Evolutionary conservation across 768 basidiomycete genomes (phyloP), one percentile per base, ranked within the genome.

Genomic region (Antrodiella citrinella): DNA sequence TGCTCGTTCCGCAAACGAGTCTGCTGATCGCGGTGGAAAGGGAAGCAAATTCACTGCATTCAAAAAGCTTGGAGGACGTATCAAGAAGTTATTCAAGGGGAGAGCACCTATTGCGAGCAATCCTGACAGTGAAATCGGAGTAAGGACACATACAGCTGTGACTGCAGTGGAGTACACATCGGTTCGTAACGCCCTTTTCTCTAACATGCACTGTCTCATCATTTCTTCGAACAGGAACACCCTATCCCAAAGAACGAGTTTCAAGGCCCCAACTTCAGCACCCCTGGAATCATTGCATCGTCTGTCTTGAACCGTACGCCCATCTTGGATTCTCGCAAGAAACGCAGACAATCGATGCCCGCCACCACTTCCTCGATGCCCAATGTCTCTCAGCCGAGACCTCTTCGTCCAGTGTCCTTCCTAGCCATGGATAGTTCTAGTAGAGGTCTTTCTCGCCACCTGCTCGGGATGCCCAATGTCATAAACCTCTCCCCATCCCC

Each of bases 51-150:
- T 38, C 3, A 19, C 40, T 15, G 52, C 41, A 26, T 11, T 55
- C 12, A 55, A 52, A 48, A 26, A 44, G 23, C 45, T 67, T 5
- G 55, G 66, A 41, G 57, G 55, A 51, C 65, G 59, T 49, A 45
- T 68, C 18, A 67, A 62, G 49, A 59, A 49, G 35, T 18, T 66
- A n/a, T 46, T 66, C 26, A 61, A 54, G 41, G 47, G 47, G n/a
- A 43, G 3, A 20, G 11, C 15, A 2, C 21, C 2, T 50, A 40
- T 39, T 20, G 45, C 44, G 22, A 51, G 45, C 30, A 51, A 35
- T 23, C 54, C 44, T 25, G 53, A 48, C 30, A 51, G 24, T 23
- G 56, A 51, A 2, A 35, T 64, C 26, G 58, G 57, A 49, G 57
- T 57, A 1, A 54, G 51, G 38, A 58, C 56, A 1, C 56, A 55